phyloP scores from a whole-genome alignment of 352 stramenopile genomes.

The Globisporangium camurandrum region DNA sequence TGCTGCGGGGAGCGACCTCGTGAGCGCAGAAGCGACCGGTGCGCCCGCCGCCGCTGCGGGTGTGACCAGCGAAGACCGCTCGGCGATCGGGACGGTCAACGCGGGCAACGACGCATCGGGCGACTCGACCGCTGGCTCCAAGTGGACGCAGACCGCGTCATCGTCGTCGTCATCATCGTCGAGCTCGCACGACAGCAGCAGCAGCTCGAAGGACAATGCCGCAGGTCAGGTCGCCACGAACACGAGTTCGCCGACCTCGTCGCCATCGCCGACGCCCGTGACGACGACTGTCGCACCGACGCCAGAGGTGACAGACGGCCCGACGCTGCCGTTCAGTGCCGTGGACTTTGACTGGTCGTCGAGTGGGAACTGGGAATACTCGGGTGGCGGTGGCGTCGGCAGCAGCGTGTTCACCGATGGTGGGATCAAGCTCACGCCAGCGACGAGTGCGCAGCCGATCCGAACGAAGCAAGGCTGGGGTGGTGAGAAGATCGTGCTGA shows the following conservation, averaged over 20 bases:
- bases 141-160: slow-evolving; percentile 4
- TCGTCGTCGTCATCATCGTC: slow-evolving; percentile 11
- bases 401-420: slow-evolving; percentile 36
- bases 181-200: no score
- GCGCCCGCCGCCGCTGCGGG: slow-evolving; percentile 13
- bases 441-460: slow-evolving; percentile 48
- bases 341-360: slow-evolving; percentile 69
- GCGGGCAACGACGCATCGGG: not conserved
- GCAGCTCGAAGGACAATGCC: slow-evolving; percentile 3
- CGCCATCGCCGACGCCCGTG: slow-evolving; percentile 9
- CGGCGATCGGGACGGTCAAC: slow-evolving; percentile 14
- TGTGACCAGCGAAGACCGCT: slow-evolving; percentile 9
- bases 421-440: slow-evolving; percentile 45
- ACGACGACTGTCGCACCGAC: slow-evolving; percentile 12
- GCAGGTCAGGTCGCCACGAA: not conserved
- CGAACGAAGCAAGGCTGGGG: slow-evolving; percentile 55
- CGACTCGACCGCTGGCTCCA: not conserved
- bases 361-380: slow-evolving; percentile 52
- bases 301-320: slow-evolving; percentile 15
- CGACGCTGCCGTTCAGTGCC: slow-evolving; percentile 33
- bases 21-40: slow-evolving; percentile 11
- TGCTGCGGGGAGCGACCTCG: not conserved
- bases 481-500: slow-evolving; percentile 61
- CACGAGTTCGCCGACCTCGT: slow-evolving; percentile 10
- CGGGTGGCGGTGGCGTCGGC: slow-evolving; percentile 25